Evolutionary conservation across 2,329 filamentous ascomycete species (phyloP), one percentile per base, ranked within the genome.

Genomic region (Diplodia mutila): DNA sequence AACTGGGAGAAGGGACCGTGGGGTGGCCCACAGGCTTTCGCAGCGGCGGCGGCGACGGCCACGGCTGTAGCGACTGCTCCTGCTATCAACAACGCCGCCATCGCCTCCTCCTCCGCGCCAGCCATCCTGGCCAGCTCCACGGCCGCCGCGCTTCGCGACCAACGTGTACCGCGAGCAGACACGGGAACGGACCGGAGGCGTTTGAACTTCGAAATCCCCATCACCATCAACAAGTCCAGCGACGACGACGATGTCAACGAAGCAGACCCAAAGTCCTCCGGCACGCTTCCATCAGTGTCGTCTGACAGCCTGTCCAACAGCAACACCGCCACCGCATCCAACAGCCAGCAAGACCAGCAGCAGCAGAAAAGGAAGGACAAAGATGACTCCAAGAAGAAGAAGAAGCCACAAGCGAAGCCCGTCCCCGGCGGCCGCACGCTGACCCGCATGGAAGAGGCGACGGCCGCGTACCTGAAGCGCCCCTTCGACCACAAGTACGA

Each of bases 1-100:
- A 79, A 81, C 48, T 84, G 82, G 83, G 75, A 78, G 27, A 78
- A 75, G 34, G 82, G 82, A 0, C 34, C 69, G 1, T 84, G 79
- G 79, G 74, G 71, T 3, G 77, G 80, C 25, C 74, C 75, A 0
- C 46, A 69, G 8, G 23, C 23, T 4, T 66, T 66, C 16, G 39
- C 37, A 3, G 49, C 49, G 5, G 27, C 48, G 1, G 51, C 25
- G 3, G 77, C 76, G 2, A 72, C 72, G 3, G 70, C 73, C 25
- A 74, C 72, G 11, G 73, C 73, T 61, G 67, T 72, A 6, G 37
- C 49, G 8, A 18, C 46, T 2, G 46, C 61, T 2, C n/a, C 61
- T 9, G 14, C 29, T 5, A 21, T 7, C 16, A 54, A 29, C 29
- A n/a, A 8, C 52, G 16, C 52, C 9, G 34, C 34, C 34, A 12